Percentiles rank a stretch among this genome's conserved stretches.
These are phyloP conservation scores for Cymbopogon citratus DNA, from an alignment of 176 grass and related monocot genomes.

Conservation along the genomic window DNA sequence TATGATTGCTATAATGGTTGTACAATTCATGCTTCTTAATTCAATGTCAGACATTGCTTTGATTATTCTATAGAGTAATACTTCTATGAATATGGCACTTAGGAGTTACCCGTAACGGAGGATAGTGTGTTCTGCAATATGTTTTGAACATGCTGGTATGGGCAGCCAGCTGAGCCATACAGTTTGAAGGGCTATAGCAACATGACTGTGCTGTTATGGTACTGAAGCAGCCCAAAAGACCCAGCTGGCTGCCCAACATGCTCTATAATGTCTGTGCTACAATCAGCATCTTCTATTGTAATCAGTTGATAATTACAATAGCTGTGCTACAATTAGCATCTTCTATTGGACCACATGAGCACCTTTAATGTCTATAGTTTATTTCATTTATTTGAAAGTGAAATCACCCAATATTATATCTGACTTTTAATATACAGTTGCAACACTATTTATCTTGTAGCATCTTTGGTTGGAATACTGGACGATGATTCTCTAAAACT, in stretches of 20 bases:
- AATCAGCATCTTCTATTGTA: neutral
- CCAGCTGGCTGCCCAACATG: neutral
- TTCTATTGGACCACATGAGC: neutral
- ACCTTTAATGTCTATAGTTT: neutral
- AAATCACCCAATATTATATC: neutral
- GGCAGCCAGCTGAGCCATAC: neutral
- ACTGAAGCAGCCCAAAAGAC: neutral
- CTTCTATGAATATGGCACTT: neutral
- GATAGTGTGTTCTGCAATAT: slow-evolving; percentile 14
- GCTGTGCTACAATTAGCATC: neutral
- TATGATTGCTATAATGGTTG: neutral
- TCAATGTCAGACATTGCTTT: slow-evolving; percentile 15
- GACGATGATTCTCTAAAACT: slow-evolving; percentile 85
- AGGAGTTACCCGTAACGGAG: neutral
- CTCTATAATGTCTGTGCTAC: neutral
- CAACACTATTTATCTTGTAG: slow-evolving; percentile 42
- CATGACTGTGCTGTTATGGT: neutral
- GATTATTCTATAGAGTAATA: neutral
- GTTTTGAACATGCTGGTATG: neutral
- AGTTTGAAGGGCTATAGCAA: neutral
- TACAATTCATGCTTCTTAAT: neutral
- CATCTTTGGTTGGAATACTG: slow-evolving; percentile 73
- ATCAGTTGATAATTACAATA: slow-evolving; percentile 6
- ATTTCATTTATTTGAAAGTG: slow-evolving; percentile 3
- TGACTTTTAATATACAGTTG: slow-evolving; percentile 27